Evolutionary conservation across 306 rosid species (phyloP).

Genomic region (Pyrus bretschneideri): DNA sequence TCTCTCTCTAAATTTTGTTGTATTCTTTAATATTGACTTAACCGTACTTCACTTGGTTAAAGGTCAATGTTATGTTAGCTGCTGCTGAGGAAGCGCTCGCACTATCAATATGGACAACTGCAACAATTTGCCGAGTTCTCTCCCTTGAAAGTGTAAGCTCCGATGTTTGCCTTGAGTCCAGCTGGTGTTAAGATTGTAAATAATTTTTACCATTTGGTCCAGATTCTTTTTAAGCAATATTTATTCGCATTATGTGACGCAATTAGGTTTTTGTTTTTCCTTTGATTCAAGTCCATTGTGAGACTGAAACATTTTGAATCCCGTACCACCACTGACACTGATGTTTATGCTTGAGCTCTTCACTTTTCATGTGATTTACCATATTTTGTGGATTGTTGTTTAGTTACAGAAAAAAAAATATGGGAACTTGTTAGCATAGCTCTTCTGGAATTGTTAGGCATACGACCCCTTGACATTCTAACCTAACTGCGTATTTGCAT

Average conservation of each 20-base stretch:
- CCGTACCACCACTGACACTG: neutral
- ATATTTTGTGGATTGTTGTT: neutral
- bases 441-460: neutral
- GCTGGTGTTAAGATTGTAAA: neutral
- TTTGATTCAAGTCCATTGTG: neutral
- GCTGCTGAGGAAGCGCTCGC: conserved; percentile 85
- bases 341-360: neutral
- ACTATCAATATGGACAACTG: conserved; percentile 82
- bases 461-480: neutral
- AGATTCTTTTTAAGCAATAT: neutral
- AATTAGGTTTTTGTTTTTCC: neutral
- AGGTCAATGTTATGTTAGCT: conserved; percentile 58
- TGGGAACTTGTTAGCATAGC: neutral
- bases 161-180: conserved; percentile 1
- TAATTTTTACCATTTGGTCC: neutral
- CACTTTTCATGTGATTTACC: neutral
- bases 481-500: neutral
- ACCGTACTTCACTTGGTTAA: conserved; percentile 19
- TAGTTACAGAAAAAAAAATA: neutral
- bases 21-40: conserved; percentile 12
- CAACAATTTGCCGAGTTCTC: conserved; percentile 79
- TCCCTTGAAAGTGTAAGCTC: conserved; percentile 78
- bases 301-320: neutral
- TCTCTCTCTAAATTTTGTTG: neutral
- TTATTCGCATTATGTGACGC: neutral